Conservation (phyloP, 2,329 filamentous ascomycete genomes). For the Ophiosphaerella narmari region DNA sequence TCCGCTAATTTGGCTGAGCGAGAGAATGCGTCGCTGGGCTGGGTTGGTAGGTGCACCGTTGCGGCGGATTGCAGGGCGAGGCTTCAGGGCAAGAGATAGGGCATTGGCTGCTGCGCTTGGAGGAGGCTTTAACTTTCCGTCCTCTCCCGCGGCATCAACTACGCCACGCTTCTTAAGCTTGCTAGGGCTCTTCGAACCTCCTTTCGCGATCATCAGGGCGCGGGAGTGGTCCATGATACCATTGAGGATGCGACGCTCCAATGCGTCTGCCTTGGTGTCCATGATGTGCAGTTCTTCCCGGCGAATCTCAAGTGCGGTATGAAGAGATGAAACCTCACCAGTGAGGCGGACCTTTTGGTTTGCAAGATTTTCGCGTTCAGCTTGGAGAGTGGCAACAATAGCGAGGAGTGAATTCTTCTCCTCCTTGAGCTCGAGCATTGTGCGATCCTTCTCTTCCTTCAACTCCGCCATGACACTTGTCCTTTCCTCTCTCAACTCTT, state of each 20-base stretch:
- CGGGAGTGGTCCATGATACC: constrained; percentile 96
- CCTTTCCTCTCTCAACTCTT: constrained; percentile 49
- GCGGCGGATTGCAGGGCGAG: constrained; percentile 48
- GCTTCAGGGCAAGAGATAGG: constrained; percentile 56
- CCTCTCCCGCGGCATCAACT: constrained; percentile 40
- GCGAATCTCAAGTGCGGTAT: constrained; percentile 86
- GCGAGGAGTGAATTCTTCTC: constrained; percentile 55
- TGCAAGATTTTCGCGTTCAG: constrained; percentile 74
- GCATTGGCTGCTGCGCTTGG: constrained; percentile 43
- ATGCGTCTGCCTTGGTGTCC: constrained; percentile 82
- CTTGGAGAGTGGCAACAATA: constrained; percentile 62
- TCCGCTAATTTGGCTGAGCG: constrained; percentile 85
- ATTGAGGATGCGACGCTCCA: constrained; percentile 92
- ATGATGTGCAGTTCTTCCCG: constrained; percentile 90
- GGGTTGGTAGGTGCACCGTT: constrained; percentile 45
- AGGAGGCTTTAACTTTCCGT: constrained; percentile 39
- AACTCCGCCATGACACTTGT: constrained; percentile 43
- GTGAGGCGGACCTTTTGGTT: constrained; percentile 79
- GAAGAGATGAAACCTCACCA: constrained; percentile 86
- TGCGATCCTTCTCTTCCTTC: constrained; percentile 41
- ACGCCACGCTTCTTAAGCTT: constrained; percentile 42
- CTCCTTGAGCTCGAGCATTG: constrained; percentile 41
- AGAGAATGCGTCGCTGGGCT: constrained; percentile 75
- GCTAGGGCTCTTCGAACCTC: constrained; percentile 47
- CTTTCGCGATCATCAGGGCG: constrained; percentile 78